Evolutionary conservation across 305 asterid species (phyloP), one percentile per base, ranked within the genome.

Genomic region (Salvia sclarea): DNA sequence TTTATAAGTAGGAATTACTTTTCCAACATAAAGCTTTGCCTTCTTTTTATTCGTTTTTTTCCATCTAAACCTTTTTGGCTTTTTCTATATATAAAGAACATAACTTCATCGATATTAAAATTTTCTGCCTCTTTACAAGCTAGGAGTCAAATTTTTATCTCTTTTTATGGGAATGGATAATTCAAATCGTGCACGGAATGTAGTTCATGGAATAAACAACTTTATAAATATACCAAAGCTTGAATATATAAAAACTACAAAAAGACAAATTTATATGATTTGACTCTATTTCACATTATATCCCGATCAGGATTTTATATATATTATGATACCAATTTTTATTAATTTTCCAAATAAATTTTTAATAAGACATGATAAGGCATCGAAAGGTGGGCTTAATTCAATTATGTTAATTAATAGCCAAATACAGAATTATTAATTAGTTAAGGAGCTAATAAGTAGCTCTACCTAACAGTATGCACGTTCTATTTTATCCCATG

Each of bases 381-480:
- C 45, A 57, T 57, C 24, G 28, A 25, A 13, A 24, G 8, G 38
- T 6, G 21, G 13, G 13, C 31, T 54, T n/a, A n/a, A n/a, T 54
- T 28, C 4, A 21, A 25, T 13, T 12, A 11, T 22, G 31, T 52
- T n/a, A 21, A 22, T 54, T 5, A 55, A 30, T 48, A 48, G 18
- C 55, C 37, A 11, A 31, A 56, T 30, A 9, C 24, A 56, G 7
- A 30, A 56, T 56, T 30, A 2, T 54, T 54, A 13, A 4, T 28
- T n/a, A n/a, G 21, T 10, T 20, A 20, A 37, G 3, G 44, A 38
- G n/a, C 44, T 38, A 10, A 37, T 8, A 37, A 13, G 12, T 53
- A 11, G 37, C 22, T 53, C 54, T 18, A 66, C 63, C 71, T 35
- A 66, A 53, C 53, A 8, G 1, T 13, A 50, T 50, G 33, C 33